Base-by-base conservation (phyloP, 352 stramenopile species). In the Globisporangium heterothallicum region DNA sequence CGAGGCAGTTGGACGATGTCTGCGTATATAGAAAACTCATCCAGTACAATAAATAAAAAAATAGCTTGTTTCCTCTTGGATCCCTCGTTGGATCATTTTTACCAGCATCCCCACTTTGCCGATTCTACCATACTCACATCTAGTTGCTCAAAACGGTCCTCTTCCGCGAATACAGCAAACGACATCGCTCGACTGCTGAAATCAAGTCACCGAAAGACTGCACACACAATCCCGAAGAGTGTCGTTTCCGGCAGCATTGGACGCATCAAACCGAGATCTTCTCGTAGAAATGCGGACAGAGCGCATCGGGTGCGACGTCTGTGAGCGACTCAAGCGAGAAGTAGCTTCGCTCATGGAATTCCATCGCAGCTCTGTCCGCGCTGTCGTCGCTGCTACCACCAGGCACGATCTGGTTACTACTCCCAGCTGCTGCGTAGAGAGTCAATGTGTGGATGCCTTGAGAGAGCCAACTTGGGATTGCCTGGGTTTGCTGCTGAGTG, bases 241-340 rank as follows among this genome's bases (percentile, higher is more conserved):
- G 16, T 3, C 3, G 2, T 34, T 34, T 10, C 29, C 6, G 29
- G 6, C 10, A 12, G 29, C 10, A 10, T 12, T 10, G 6, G 6
- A 12, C 29, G 29, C 29, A 34, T 6, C 10, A 10, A 34, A 34
- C 6, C 29, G 10, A 10, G 29, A 10, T 34, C 29, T 44, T n/a
- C 7, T 46, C 53, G 40, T 80, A 85, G 44, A 88, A 88, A 14
- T 63, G 26, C 8, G 66, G 72, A 45, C 77, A 88, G 36, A 88
- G 52, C 22, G 68, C 65, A 30, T 86, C 74, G 8, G 77, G 72
- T 1, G 53, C 30, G 21, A 82, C 73, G n/a, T 63, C 35, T 6
- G 77, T 82, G 22, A 77, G 47, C 22, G 68, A 80, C 48, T 86
- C 77, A 26, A 85, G 64, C 10, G 74, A 83, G 45, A 84, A 86